Conservation (phyloP, 768 basidiomycete genomes). For the Xerocomellus amylosporus region DNA sequence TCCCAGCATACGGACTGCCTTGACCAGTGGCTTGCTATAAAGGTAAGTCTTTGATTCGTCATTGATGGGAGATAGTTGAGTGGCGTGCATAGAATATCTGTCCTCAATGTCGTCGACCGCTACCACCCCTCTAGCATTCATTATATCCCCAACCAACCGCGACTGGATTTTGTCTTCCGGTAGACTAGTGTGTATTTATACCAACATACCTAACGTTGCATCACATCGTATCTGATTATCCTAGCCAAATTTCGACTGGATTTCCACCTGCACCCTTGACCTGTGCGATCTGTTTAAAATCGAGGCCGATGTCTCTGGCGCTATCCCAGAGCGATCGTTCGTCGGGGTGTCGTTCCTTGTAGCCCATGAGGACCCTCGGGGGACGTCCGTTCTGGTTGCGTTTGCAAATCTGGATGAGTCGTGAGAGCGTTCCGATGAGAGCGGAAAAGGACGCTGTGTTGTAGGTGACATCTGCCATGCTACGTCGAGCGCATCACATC, state of each 20-base stretch:
- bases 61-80: background rate
- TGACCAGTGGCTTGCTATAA: slow-evolving; percentile 80
- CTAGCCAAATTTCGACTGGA: slow-evolving; percentile 73
- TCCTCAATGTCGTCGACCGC: slow-evolving; percentile 81
- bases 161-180: background rate
- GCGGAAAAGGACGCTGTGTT: slow-evolving; percentile 84
- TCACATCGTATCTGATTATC: slow-evolving; percentile 17
- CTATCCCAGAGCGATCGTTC: slow-evolving; percentile 77
- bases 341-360: slow-evolving; percentile 78
- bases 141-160: slow-evolving; percentile 1
- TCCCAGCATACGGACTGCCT: slow-evolving; percentile 81
- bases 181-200: slow-evolving; percentile 5
- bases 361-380: slow-evolving; percentile 66
- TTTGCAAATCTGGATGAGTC: slow-evolving; percentile 38
- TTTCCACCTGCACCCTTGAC: slow-evolving; percentile 58
- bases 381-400: slow-evolving; percentile 23
- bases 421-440: slow-evolving; percentile 63
- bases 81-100: slow-evolving; percentile 67
- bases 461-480: slow-evolving; percentile 93
- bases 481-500: slow-evolving; percentile 27
- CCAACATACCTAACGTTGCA: slow-evolving; percentile 2
- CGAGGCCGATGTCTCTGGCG: slow-evolving; percentile 48
- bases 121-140: slow-evolving; percentile 64
- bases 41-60: slow-evolving; percentile 38
- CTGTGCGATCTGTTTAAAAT: slow-evolving; percentile 53